A percentile compares a stretch with the other conserved stretches of the same genome.
phyloP scores from a whole-genome alignment of 2,329 filamentous ascomycete genomes.

The Epichloe typhina region DNA sequence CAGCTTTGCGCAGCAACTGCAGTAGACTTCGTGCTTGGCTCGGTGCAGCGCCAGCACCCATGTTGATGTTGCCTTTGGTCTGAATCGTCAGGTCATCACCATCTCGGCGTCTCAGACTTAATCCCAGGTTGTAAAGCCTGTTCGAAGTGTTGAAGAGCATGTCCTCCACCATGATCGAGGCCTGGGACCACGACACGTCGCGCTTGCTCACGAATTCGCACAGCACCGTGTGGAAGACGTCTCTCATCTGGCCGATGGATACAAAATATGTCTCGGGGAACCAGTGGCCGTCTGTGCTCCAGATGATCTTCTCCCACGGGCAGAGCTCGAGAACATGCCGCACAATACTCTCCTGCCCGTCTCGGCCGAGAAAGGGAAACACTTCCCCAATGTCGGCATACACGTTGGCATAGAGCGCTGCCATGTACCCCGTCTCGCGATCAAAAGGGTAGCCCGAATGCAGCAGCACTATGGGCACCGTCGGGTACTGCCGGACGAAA shows the following conservation, averaged over 20 bases:
- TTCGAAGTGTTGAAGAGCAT: constrained; percentile 70
- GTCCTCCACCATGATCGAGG: constrained; percentile 48
- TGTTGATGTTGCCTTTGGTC: background rate
- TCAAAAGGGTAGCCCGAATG: constrained; percentile 76
- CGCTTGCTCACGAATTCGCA: constrained; percentile 51
- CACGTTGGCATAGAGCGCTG: constrained; percentile 63
- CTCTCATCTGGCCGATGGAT: constrained; percentile 57
- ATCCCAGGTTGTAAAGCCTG: constrained; percentile 49
- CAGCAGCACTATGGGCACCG: constrained; percentile 62
- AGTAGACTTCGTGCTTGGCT: background rate
- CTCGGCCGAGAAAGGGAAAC: constrained; percentile 63
- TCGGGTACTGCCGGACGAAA: constrained; percentile 56
- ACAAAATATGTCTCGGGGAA: constrained; percentile 68
- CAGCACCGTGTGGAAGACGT: constrained; percentile 56
- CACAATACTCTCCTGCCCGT: constrained; percentile 60
- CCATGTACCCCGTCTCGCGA: constrained; percentile 64
- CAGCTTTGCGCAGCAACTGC: background rate
- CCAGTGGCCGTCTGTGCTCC: constrained; percentile 70
- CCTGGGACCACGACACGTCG: constrained; percentile 48
- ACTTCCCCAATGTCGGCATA: constrained; percentile 76
- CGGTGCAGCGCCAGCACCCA: background rate
- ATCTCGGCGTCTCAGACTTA: background rate
- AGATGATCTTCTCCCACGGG: constrained; percentile 62
- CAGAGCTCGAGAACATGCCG: constrained; percentile 63
- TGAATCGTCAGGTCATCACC: background rate